Evolutionary conservation across 2,329 filamentous ascomycete genomes (phyloP), one percentile per base, ranked within the genome.

Genomic region (Ophiostoma sp.): DNA sequence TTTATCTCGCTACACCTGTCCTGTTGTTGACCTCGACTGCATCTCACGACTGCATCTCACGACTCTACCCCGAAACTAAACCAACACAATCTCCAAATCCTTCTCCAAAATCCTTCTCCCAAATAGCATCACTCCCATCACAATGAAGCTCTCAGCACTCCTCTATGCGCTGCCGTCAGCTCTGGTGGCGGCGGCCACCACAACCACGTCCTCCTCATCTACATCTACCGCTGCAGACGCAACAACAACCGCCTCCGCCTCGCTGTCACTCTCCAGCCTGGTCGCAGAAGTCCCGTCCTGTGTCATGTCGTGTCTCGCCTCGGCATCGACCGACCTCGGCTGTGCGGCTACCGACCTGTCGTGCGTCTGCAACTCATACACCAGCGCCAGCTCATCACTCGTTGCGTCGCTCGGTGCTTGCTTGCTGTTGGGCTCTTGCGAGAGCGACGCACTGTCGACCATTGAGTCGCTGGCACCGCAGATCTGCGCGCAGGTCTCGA

Each of bases 221-320:
- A 27, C 65, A 20, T 15, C 36, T 17, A 35, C 48, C 48, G 10
- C 66, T 3, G 17, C 54, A 27, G 35, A 39, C 23, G 17, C 52
- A 69, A 1, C 68, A 36, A 36, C 68, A 33, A 52, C 68, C 2
- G 2, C 62, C 35, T 36, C 66, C n/a, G 48, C 69, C 15, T 41
- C 73, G 13, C 15, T 39, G 20, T 60, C 70, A 52, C 73, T 77
- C 35, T 44, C 72, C 15, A 64, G 48, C 57, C 71, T 77, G 17
- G 62, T 77, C 64, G 72, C 73, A 69, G 68, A 74, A 62, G 68
- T 77, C 36, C 76, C 76, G 3, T 15, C 68, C 13, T 77, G 76
- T 71, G 75, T 74, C 33, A 44, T 76, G 20, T 60, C 68, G 39
- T 77, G 76, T 69, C 73, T 76, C 67, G 27, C 71, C 20, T 13